Evolutionary conservation across 2,329 filamentous ascomycete species (phyloP), one percentile per base, ranked within the genome.

Genomic region (Rosellinia necatrix): DNA sequence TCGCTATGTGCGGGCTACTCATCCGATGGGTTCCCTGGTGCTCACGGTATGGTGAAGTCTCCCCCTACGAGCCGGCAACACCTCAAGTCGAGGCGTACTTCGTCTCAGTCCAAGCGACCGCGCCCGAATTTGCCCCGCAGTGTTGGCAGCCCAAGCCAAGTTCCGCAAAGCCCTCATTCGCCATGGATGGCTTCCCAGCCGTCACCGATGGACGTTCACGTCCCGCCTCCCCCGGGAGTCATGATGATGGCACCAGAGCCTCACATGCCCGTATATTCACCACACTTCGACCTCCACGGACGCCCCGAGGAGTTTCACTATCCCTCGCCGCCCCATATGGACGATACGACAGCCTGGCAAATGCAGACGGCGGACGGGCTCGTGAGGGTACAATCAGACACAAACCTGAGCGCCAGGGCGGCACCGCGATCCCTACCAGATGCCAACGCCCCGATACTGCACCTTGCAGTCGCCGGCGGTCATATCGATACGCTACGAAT

Each of bases 401-500:
- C 61, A 4, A 59, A 48, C n/a, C 49, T 58, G 29, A 54, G 43
- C 47, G 34, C 32, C 22, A 48, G 60, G 35, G 37, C 59, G 9
- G 62, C 62, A 41, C 61, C 57, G 9, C 61, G 57, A 32, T 60
- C 54, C 5, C 52, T 63, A 9, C 62, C 62, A 4, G 62, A 63
- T 44, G 63, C 60, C 34, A 61, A 62, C 12, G 61, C 62, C 22
- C 61, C 64, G 3, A 64, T 66, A 52, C 41, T 66, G n/a, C 64
- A 66, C 22, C 56, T 66, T 3, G 64, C 64, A 12, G 62, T 65
- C n/a, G 61, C 61, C 21, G 60, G 61, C 10, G 64, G 64, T 43
- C 63, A 64, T 47, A 62, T 65, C 29, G 64, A 65, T 22, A 66
- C 64, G 3, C 57, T 66, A 22, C 62, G 61, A 34, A 61, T 65